Base-by-base conservation (phyloP, 2,329 filamentous ascomycete species). In the Seiridium cupressi region DNA sequence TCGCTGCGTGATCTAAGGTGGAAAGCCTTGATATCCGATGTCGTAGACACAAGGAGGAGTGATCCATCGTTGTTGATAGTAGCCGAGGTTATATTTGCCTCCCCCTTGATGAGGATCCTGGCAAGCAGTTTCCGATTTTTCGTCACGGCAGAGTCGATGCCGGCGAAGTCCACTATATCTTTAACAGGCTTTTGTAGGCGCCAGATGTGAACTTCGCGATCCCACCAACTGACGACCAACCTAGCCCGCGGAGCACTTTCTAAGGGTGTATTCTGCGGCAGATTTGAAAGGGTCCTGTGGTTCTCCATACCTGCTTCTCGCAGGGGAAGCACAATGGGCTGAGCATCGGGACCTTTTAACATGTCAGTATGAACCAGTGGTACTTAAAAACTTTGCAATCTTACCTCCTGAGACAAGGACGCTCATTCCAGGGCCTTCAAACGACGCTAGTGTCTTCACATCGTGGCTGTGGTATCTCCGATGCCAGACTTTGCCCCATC, bases 401-500 rank as follows among this genome's bases (percentile, higher is more conserved):
- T 75, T 80, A 91, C 93, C 95, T 84, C 95, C 95, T 64, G 94
- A 96, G 13, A 96, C 91, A 9, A 97, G 82, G 59, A 98, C 87
- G 69, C 92, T 98, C 70, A 97, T 85, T 55, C 87, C 87, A 55
- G 85, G 88, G 57, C 89, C 89, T 74, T 99, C 95, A 65, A 94
- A 98, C 0, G 91, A 88, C 40, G 93, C 91, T 86, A 98, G 91
- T 1, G 92, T 86, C 78, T 98, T 98, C 69, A 98, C 93, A 77
- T 99, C 95, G 74, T 98, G 93, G 51, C 89, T 87, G 72, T 99
- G 95, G 71, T 94, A 93, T 70, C 92, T 84, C 65, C 91, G 85
- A 71, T 96, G 92, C 74, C 87, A 90, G n/a, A 92, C 83, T 74
- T 95, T 94, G 61, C 85, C 85, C 95, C 95, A 99, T 70, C 89